These are phyloP conservation scores for Fusarium ambrosium DNA, from an alignment of 2,329 filamentous ascomycete genomes.

Conservation along the genomic window DNA sequence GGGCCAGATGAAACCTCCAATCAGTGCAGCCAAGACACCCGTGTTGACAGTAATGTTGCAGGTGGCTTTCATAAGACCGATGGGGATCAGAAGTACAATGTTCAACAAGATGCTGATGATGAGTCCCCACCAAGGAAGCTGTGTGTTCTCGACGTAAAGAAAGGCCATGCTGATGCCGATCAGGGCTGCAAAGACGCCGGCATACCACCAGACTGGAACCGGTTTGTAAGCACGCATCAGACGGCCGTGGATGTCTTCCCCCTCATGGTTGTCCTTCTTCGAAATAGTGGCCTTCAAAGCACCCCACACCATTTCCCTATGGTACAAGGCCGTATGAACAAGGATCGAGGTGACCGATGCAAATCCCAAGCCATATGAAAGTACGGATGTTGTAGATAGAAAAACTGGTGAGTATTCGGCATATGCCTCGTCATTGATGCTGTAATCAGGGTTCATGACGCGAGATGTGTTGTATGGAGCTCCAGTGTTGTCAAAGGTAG, in stretches of 20 bases:
- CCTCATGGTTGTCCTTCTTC: neutral
- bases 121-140: neutral
- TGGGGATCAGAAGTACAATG: neutral
- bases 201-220: neutral
- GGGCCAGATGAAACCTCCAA: slow-evolving; percentile 3
- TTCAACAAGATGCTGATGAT: neutral
- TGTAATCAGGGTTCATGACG: slow-evolving; percentile 27
- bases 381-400: slow-evolving; percentile 20
- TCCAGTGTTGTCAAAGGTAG: slow-evolving; percentile 32
- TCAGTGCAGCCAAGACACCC: neutral
- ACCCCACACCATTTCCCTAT: neutral
- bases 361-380: neutral
- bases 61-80: neutral
- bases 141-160: neutral
- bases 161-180: neutral
- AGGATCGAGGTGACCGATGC: neutral
- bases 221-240: neutral
- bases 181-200: neutral
- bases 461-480: slow-evolving; percentile 24
- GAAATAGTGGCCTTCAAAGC: neutral
- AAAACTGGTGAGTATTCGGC: slow-evolving; percentile 31
- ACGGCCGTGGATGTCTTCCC: neutral
- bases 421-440: slow-evolving; percentile 20
- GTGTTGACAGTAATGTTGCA: neutral
- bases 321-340: neutral